Evolutionary conservation across 2,329 filamentous ascomycete genomes (phyloP), one percentile per base, ranked within the genome.

Genomic region (Xylariaceae sp.): DNA sequence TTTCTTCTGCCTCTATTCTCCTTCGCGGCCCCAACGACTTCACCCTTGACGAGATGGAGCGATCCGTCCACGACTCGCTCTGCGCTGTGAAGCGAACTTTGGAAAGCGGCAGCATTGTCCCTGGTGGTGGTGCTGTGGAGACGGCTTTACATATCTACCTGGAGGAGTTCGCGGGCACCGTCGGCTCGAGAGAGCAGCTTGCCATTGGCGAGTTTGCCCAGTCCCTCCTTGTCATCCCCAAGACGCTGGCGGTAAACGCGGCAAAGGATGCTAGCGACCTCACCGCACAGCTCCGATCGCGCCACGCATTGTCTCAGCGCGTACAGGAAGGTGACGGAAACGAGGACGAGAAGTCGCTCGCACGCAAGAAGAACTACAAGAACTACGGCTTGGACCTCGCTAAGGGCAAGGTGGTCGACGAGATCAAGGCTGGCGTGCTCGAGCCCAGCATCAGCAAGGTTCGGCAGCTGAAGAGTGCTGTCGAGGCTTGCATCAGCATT

Each of bases 71-170:
- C 78, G 94, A 99, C 77, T 96, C 93, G 11, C 82, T 99, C 51
- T 97, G 90, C 67, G 94, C 94, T 51, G 92, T 99, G 65, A 99
- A 99, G 86, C 87, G 94, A 68, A 97, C 94, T 2, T 82, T 99
- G 6, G 94, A 99, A 79, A 96, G 91, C 72, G 94, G 94, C 70
- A 92, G 90, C 77, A 95, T 99, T 66, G 94, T 99, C 45, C 94
- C 94, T 13, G 94, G 94, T 66, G 94, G 94, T 66, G 94, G 93
- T 72, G 94, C 94, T 49, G 93, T 97, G 18, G 94, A 99, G 81
- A 97, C 94, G n/a, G 94, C 94, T 53, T 84, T 99, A 66, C 94
- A 97, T 80, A 99, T 99, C 74, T 99, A 97, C 78, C 85, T 99
- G 39, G 94, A 99, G 79, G 94, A 99, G 77, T 99, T 96, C 76